Conservation (phyloP, 1,284 basidiomycete genomes). For the Austroboletus rostrupii region DNA sequence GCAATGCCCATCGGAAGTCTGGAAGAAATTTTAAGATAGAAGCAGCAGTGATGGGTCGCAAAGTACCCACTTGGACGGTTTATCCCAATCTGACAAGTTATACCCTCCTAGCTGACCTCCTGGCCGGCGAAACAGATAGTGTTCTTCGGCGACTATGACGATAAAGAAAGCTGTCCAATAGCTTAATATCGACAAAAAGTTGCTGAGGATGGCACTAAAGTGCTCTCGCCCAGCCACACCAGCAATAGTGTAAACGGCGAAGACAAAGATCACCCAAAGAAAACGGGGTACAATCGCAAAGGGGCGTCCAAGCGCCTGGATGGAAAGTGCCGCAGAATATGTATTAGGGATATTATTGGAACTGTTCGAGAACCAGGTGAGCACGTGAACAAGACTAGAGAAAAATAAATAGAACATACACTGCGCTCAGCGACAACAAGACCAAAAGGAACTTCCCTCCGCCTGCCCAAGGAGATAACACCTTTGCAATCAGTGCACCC, state of each 20-base stretch:
- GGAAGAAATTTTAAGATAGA: neutral
- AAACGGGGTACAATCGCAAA: slow-evolving; percentile 58
- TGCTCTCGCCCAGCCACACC: slow-evolving; percentile 60
- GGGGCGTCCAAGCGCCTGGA: slow-evolving; percentile 51
- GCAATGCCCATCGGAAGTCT: slow-evolving; percentile 56
- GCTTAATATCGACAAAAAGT: slow-evolving; percentile 53
- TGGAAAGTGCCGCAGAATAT: slow-evolving; percentile 54
- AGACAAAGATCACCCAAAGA: slow-evolving; percentile 54
- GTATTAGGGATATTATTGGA: slow-evolving; percentile 61
- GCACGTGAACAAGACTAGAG: neutral
- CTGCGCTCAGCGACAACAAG: slow-evolving; percentile 51
- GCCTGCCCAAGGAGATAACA: slow-evolving; percentile 44
- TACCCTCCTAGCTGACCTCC: slow-evolving; percentile 47
- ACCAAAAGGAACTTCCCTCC: slow-evolving; percentile 60
- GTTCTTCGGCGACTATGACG: slow-evolving; percentile 55
- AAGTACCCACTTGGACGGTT: slow-evolving; percentile 35
- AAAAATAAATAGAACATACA: slow-evolving; percentile 29
- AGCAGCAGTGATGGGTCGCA: neutral
- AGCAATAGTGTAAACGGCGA: slow-evolving; percentile 53
- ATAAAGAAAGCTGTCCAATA: slow-evolving; percentile 66
- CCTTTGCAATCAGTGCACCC: slow-evolving; percentile 43
- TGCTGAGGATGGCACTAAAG: slow-evolving; percentile 55
- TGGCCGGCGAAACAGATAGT: slow-evolving; percentile 50
- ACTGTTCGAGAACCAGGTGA: slow-evolving; percentile 16
- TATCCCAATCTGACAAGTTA: slow-evolving; percentile 54